Evolutionary conservation across 306 rosid genomes (phyloP).

Genomic region (Astragalus glycyphyllos): DNA sequence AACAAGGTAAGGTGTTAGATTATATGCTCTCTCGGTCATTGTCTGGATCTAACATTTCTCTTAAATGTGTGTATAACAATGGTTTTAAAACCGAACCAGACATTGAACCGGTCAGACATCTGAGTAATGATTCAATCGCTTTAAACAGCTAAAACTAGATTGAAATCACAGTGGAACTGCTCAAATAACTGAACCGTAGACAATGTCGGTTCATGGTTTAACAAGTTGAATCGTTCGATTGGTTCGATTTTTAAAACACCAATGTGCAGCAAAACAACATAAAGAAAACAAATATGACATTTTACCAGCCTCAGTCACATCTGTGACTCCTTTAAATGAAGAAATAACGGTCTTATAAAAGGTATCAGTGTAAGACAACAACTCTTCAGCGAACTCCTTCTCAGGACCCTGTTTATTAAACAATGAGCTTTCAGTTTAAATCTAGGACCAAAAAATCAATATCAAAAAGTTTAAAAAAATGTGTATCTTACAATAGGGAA

Average conservation of each 20-base stretch:
- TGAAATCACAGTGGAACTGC: too few relatives aligned
- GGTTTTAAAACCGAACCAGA: too few relatives aligned
- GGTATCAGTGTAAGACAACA: slow-evolving; percentile 61
- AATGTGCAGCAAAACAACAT: neutral
- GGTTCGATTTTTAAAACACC: too few relatives aligned
- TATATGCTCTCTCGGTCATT: neutral
- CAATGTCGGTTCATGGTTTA: too few relatives aligned
- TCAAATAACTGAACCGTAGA: too few relatives aligned
- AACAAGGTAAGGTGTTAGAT: slow-evolving; percentile 12
- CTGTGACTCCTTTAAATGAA: slow-evolving; percentile 60
- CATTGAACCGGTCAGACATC: too few relatives aligned
- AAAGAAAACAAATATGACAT: slow-evolving; percentile 37
- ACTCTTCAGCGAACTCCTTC: slow-evolving; percentile 73
- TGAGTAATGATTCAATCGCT: too few relatives aligned
- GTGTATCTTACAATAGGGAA: slow-evolving; percentile 64
- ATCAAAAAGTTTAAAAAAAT: slow-evolving; percentile 2
- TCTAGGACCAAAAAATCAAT: slow-evolving; percentile 7
- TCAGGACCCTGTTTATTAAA: slow-evolving; percentile 56
- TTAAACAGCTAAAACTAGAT: too few relatives aligned
- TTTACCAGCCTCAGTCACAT: slow-evolving; percentile 62
- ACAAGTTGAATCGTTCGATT: too few relatives aligned
- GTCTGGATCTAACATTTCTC: too few relatives aligned
- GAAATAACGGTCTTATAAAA: slow-evolving; percentile 57
- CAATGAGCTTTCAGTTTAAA: neutral
- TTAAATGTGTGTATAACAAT: too few relatives aligned